A percentile compares a stretch with the other conserved stretches of the same genome.
phyloP scores from a whole-genome alignment of 352 stramenopile genomes.

The Paralagenidium karlingii region DNA sequence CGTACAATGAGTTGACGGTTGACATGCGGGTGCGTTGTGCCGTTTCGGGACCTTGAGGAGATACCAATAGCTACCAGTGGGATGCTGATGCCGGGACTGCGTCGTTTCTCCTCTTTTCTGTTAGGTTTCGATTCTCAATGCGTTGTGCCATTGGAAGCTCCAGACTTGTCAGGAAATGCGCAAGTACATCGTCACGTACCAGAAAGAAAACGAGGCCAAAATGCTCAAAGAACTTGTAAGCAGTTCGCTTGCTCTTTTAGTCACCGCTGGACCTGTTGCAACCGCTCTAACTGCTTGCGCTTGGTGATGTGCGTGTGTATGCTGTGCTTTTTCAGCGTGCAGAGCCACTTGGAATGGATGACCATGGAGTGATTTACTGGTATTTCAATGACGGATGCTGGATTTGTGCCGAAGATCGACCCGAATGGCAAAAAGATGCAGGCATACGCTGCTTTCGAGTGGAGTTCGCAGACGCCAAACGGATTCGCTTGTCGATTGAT shows the following conservation, averaged over 20 bases:
- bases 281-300: conserved; percentile 1
- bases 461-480: conserved; percentile 63
- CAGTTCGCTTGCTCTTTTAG: neutral
- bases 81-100: too few relatives aligned
- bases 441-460: conserved; percentile 9
- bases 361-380: conserved; percentile 67
- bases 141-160: conserved; percentile 73
- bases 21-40: conserved; percentile 28
- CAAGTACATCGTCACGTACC: conserved; percentile 45
- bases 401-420: conserved; percentile 73
- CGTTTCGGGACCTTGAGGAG: too few relatives aligned
- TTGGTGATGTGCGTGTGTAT: conserved; percentile 4
- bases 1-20: conserved; percentile 51
- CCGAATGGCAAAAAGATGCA: conserved; percentile 33
- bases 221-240: conserved; percentile 47
- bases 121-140: conserved; percentile 65
- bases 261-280: too few relatives aligned
- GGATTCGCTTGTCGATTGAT: conserved; percentile 69
- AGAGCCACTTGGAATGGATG: conserved; percentile 58
- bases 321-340: too few relatives aligned
- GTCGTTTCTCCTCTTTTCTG: neutral
- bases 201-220: conserved; percentile 56
- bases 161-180: conserved; percentile 66
- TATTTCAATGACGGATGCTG: conserved; percentile 79
- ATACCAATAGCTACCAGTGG: too few relatives aligned